These are phyloP conservation scores for Cryptococcus depauperatus DNA, from an alignment of 1,284 basidiomycete species.

Conservation along the genomic window DNA sequence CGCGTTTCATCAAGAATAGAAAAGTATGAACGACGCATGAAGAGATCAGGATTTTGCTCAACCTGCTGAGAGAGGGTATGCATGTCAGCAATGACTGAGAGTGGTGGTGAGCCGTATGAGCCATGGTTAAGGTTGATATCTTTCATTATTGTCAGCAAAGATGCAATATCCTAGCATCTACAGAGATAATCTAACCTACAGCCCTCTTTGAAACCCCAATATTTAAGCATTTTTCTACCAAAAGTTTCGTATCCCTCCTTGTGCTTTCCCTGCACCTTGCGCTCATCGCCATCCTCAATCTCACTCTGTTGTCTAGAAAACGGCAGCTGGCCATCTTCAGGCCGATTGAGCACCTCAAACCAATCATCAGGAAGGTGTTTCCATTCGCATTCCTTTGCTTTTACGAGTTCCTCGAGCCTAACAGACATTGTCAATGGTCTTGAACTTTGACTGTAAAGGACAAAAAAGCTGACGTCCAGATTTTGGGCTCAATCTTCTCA, in stretches of 20 bases:
- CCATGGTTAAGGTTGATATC: constrained; percentile 62
- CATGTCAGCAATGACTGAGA: constrained; percentile 53
- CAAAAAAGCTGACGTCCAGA: constrained; percentile 59
- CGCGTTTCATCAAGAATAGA: constrained; percentile 49
- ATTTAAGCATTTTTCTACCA: constrained; percentile 54
- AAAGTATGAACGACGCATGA: constrained; percentile 50
- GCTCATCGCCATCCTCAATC: constrained; percentile 14
- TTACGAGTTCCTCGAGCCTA: constrained; percentile 33
- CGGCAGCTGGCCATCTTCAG: constrained; percentile 26
- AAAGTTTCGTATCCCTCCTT: constrained; percentile 45
- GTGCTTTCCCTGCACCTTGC: constrained; percentile 17
- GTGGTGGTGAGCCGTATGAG: constrained; percentile 61
- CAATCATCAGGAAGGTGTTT: constrained; percentile 24
- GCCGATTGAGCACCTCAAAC: constrained; percentile 12
- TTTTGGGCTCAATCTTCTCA: constrained; percentile 50
- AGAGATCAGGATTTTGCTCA: constrained; percentile 59
- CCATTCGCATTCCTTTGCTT: constrained; percentile 34
- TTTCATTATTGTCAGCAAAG: constrained; percentile 7
- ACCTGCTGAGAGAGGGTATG: constrained; percentile 48
- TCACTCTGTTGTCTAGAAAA: constrained; percentile 1
- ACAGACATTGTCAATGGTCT: not conserved
- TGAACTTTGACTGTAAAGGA: constrained; percentile 32
- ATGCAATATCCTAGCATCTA: not conserved
- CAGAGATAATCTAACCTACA: constrained; percentile 33
- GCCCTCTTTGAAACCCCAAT: constrained; percentile 54